Base-by-base conservation (phyloP, 2,329 filamentous ascomycete genomes). In the Passalora sequoiae region DNA sequence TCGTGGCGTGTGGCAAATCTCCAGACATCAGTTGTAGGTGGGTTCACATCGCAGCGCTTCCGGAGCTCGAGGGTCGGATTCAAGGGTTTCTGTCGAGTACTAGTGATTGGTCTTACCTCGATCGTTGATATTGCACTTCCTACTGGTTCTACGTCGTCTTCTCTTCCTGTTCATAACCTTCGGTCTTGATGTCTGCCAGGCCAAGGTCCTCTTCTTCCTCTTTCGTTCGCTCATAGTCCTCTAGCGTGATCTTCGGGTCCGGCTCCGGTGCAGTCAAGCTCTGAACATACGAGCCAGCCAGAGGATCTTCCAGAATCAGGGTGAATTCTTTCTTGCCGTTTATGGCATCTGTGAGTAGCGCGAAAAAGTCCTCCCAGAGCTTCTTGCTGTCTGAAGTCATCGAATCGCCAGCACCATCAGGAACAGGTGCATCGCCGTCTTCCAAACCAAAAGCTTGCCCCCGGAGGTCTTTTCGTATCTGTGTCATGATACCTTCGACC, bases 181-280 rank as follows among this genome's bases (percentile, higher is more conserved):
- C 89, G 0, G 82, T 81, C 75, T 91, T 92, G 82, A 98, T 98
- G 61, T 98, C 92, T 46, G 73, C 81, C 53, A 98, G 69, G 0
- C 92, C 92, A 8, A 98, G 71, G 46, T 96, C 87, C 60, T 98
- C 92, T 68, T 95, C 87, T 62, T 98, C 92, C 64, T 96, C 86
- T 0, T 84, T 81, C 0, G 91, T 95, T 48, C 92, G 78, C 47
- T 85, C 79, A 64, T 98, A 98, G 21, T 86, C 84, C 68, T 87
- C 86, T 2, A 79, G 75, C 44, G 77, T 80, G 62, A 98, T 84
- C 67, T 92, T 84, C 12, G 83, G 83, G 61, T 98, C 92, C 2
- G 85, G 83, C 54, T 89, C 84, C 17, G 88, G 81, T 4, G 81
- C 85, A 38, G 73, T 78, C 47, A 94, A 75, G 59, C 89, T 87